These are phyloP conservation scores for Sugiyamaella pinicola DNA, from an alignment of 1,139 yeast species.

Conservation along the genomic window DNA sequence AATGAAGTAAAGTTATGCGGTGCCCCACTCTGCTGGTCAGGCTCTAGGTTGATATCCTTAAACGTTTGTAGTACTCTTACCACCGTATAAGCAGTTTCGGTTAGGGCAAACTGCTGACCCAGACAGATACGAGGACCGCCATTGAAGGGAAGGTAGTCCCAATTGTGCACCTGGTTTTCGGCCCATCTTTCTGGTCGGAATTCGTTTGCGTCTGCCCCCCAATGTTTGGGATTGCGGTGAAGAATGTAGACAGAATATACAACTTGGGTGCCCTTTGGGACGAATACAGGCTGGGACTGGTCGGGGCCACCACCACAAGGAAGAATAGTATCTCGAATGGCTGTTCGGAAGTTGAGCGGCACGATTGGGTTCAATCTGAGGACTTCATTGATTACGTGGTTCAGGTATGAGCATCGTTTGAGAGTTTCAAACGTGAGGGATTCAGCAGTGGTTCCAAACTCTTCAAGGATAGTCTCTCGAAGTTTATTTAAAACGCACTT, in stretches of 20 bases:
- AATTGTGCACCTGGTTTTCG: conserved; percentile 30
- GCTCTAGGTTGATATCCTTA: conserved; percentile 24
- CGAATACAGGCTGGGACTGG: conserved; percentile 36
- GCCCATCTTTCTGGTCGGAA: conserved; percentile 59
- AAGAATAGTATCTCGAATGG: conserved; percentile 52
- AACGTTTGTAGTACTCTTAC: conserved; percentile 49
- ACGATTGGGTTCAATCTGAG: conserved; percentile 60
- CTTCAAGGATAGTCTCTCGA: conserved; percentile 44
- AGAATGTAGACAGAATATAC: conserved; percentile 39
- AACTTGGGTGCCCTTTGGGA: conserved; percentile 44
- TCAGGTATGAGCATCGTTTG: conserved; percentile 53
- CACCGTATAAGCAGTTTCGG: conserved; percentile 55
- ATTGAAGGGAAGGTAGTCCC: conserved; percentile 49
- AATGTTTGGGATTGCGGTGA: conserved; percentile 35
- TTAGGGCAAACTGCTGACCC: conserved; percentile 62
- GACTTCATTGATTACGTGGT: conserved; percentile 53
- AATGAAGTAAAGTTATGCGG: conserved; percentile 18
- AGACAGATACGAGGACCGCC: conserved; percentile 64
- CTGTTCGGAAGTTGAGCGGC: conserved; percentile 53
- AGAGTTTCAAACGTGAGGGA: conserved; percentile 52
- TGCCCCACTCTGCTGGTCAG: conserved; percentile 4
- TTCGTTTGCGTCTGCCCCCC: conserved; percentile 42
- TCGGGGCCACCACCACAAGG: conserved; percentile 41
- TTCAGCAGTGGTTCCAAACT: conserved; percentile 33
- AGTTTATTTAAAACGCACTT: conserved; percentile 48